A percentile compares a stretch with the other conserved stretches of the same genome.
Evolutionary conservation across 371 early-diverging fungal species (phyloP).

Genomic region (Saksenaea vasiformis): DNA sequence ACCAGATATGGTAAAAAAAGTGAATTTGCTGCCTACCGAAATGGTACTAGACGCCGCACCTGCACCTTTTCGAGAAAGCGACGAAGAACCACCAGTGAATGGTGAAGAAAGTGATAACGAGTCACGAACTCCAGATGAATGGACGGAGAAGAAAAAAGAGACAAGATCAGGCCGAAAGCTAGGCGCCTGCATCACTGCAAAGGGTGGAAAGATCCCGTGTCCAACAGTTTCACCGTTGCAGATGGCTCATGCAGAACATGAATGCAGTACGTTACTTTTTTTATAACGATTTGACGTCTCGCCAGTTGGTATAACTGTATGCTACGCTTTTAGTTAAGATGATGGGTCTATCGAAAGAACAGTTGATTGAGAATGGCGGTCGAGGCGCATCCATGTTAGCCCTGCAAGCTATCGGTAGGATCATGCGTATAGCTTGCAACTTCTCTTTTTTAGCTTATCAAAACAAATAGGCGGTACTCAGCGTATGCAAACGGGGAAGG

Average conservation of each 20-base stretch:
- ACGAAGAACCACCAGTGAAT: constrained; percentile 26
- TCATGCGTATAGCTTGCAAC: background rate
- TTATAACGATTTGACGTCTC: no score
- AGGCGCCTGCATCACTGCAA: constrained; percentile 11
- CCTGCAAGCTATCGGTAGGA: constrained; percentile 63
- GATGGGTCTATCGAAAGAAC: constrained; percentile 66
- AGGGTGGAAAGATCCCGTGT: constrained; percentile 40
- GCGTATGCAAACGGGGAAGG: constrained; percentile 65
- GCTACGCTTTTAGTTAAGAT: constrained; percentile 29
- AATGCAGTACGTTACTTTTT: constrained; percentile 39
- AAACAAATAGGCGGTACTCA: constrained; percentile 49
- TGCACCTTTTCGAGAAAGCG: constrained; percentile 39
- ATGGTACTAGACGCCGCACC: constrained; percentile 53
- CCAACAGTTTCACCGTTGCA: constrained; percentile 59
- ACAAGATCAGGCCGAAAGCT: background rate
- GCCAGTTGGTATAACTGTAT: background rate
- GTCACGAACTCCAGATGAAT: constrained; percentile 29
- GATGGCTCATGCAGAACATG: constrained; percentile 71
- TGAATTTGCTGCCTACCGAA: constrained; percentile 55
- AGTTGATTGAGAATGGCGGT: constrained; percentile 81
- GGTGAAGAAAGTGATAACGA: constrained; percentile 46
- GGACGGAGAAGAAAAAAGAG: constrained; percentile 6
- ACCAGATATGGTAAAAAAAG: background rate
- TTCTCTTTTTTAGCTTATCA: background rate
- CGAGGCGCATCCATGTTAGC: constrained; percentile 71